A percentile compares a stretch with the other conserved stretches of the same genome.
These are phyloP conservation scores for Vaccinium darrowii DNA, from an alignment of 148 eudicot genomes.

Conservation along the genomic window DNA sequence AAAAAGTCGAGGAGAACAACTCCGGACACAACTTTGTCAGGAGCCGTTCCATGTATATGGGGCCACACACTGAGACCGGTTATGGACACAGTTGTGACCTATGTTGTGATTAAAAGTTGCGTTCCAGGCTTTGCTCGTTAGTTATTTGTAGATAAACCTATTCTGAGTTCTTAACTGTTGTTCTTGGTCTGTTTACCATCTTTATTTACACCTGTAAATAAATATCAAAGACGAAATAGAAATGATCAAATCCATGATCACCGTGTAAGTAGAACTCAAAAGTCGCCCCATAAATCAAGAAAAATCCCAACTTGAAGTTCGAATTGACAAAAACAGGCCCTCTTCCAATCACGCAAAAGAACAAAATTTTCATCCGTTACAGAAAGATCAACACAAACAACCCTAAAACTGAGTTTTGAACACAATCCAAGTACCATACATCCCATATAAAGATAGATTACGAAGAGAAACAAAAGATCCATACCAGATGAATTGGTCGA, in stretches of 20 bases:
- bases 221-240: background rate
- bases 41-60: too few relatives aligned
- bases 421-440: background rate
- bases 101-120: too few relatives aligned
- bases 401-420: background rate
- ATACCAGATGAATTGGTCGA: constrained; percentile 9
- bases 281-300: background rate
- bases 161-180: background rate
- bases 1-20: too few relatives aligned
- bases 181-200: background rate
- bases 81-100: too few relatives aligned
- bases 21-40: too few relatives aligned
- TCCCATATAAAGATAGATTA: background rate
- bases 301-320: background rate
- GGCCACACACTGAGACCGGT: too few relatives aligned
- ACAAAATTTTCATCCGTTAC: background rate
- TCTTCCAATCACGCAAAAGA: background rate
- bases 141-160: background rate
- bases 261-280: background rate
- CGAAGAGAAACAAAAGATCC: constrained; percentile 15
- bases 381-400: background rate
- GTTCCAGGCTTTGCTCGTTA: background rate
- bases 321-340: background rate
- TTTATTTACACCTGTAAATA: background rate
- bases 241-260: background rate